These are phyloP conservation scores for Closterium sp. DNA, from an alignment of 139 green algal genomes.

Conservation along the genomic window DNA sequence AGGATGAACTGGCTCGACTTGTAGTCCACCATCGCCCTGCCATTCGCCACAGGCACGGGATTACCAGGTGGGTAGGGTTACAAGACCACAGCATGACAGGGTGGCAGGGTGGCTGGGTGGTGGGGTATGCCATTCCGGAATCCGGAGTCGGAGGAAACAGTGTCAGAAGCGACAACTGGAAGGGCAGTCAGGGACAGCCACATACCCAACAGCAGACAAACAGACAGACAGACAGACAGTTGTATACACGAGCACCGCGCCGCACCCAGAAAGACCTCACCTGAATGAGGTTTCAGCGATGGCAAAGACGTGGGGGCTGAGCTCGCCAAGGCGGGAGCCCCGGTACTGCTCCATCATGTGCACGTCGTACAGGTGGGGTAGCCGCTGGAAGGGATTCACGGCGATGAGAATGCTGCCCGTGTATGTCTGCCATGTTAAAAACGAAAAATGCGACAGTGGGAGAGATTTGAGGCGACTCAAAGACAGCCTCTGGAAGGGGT, in stretches of 20 bases:
- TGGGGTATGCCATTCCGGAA: too few species aligned
- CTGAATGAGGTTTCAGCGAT: conserved; percentile 72
- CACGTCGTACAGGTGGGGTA: conserved; percentile 73
- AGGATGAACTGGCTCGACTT: conserved; percentile 57
- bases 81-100: too few species aligned
- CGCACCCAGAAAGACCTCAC: background rate
- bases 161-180: too few species aligned
- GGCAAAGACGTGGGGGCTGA: conserved; percentile 83
- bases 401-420: conserved; percentile 81
- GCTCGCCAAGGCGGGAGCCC: conserved; percentile 78
- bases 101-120: too few species aligned
- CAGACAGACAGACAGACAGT: background rate
- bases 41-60: background rate
- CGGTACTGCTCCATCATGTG: conserved; percentile 83
- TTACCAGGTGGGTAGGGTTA: background rate
- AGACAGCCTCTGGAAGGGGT: conserved; percentile 77
- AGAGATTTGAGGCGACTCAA: too few species aligned
- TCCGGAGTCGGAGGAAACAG: too few species aligned
- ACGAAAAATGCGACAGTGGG: too few species aligned
- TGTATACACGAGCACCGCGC: background rate
- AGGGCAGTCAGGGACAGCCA: too few species aligned
- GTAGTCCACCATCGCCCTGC: conserved; percentile 49
- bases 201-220: too few species aligned
- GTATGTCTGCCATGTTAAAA: conserved; percentile 82
- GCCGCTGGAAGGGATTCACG: conserved; percentile 75